phyloP scores from a whole-genome alignment of 2,329 filamentous ascomycete species.

The Spiromastix sp. region DNA sequence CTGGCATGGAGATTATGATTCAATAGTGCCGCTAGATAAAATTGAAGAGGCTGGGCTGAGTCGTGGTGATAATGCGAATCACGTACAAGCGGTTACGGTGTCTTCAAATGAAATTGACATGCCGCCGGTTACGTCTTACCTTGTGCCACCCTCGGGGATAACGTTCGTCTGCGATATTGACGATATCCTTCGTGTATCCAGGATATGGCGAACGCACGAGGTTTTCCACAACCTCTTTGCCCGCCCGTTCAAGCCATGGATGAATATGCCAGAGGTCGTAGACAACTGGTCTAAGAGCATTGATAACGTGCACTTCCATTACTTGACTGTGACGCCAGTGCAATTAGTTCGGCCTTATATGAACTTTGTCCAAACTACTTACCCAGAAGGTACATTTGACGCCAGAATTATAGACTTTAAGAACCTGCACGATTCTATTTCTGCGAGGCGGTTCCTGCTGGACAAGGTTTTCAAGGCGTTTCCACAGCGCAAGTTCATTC shows the following conservation, averaged over 20 bases:
- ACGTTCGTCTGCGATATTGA: slow-evolving; percentile 71
- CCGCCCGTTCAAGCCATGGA: slow-evolving; percentile 57
- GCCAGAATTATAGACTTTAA: slow-evolving; percentile 70
- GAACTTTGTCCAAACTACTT: slow-evolving; percentile 65
- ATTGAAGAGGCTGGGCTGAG: slow-evolving; percentile 44
- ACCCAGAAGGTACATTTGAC: slow-evolving; percentile 67
- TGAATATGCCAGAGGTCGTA: slow-evolving; percentile 72
- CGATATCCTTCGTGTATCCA: slow-evolving; percentile 69
- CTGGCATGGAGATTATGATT: slow-evolving; percentile 59
- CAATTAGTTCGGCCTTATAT: slow-evolving; percentile 70
- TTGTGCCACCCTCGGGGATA: slow-evolving; percentile 59
- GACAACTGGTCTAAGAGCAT: slow-evolving; percentile 61
- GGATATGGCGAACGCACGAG: slow-evolving; percentile 66
- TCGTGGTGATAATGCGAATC: slow-evolving; percentile 53
- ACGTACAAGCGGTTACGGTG: slow-evolving; percentile 58
- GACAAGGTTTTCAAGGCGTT: slow-evolving; percentile 65
- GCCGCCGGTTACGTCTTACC: slow-evolving; percentile 60
- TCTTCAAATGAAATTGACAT: slow-evolving; percentile 53
- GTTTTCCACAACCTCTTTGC: slow-evolving; percentile 70
- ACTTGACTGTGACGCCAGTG: slow-evolving; percentile 70
- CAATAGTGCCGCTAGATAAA: slow-evolving; percentile 55
- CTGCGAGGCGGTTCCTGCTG: slow-evolving; percentile 59
- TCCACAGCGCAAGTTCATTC: slow-evolving; percentile 62
- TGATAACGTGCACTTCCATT: slow-evolving; percentile 66
- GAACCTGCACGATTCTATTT: slow-evolving; percentile 60